Evolutionary conservation across 1,139 yeast genomes (phyloP), one percentile per base, ranked within the genome.

Genomic region (Kodamaea plutei): DNA sequence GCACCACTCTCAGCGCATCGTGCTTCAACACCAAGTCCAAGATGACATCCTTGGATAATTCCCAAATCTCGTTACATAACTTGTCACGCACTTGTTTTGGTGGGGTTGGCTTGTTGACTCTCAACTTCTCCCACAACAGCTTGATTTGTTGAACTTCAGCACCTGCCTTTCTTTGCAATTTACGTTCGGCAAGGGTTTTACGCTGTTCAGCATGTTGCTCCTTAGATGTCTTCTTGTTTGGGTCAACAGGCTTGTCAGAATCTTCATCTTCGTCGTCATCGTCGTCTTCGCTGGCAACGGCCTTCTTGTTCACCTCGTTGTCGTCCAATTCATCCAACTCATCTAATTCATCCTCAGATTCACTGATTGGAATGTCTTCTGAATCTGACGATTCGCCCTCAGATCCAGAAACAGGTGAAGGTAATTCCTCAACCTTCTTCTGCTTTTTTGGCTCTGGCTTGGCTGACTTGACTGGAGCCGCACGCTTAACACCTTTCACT

Each of bases 1-100:
- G 98, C 17, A 91, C 95, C 34, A 91, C 93, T 62, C 98, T 76
- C 18, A 96, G 87, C 11, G 97, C 93, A 68, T 91, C 98, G 54
- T 91, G 98, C 64, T 91, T 89, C 64, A 91, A 59, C 23, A 89
- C 96, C 44, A 91, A 71, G 48, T 89, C 97, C 45, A 76, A 76
- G 34, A 88, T 75, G 30, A 79, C 77, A 49, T 83, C 89, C 48
- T 81, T 74, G 28, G 94, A 69, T 39, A 85, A 70, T 14, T 72
- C 79, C 96, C 96, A 89, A 25, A 85, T 79, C 58, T 89, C 93
- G 45, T 83, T 73, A 50, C 91, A 76, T 30, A 88, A 66, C 58
- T 82, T 81, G 39, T 82, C 84, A 55, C 96, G 79, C 20, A 82
- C 74, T 37, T 71, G 78, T 43, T 82, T 80, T 29, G 95, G 83